A percentile compares a stretch with the other conserved stretches of the same genome.
Conservation (phyloP, 176 grass and related monocot genomes). For the Cocos nucifera region DNA sequence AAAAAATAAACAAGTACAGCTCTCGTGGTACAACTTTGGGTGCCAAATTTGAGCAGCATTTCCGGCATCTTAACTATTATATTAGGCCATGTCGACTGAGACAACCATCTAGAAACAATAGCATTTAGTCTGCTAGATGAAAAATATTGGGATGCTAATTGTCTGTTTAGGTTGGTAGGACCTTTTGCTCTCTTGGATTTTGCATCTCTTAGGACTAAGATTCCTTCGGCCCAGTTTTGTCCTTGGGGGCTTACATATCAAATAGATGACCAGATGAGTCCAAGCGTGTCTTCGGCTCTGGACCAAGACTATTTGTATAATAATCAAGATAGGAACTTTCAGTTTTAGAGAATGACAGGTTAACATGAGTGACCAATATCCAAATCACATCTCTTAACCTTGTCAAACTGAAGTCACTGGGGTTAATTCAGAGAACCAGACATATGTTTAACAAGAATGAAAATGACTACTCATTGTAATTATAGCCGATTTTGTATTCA, state of each 20-base stretch:
- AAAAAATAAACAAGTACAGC: constrained; percentile 1
- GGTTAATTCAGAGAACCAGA: too few relatives aligned
- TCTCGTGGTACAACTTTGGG: constrained; percentile 15
- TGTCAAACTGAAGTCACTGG: too few relatives aligned
- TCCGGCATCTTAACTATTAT: too few relatives aligned
- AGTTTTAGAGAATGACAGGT: too few relatives aligned
- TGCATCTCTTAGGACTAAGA: constrained; percentile 18
- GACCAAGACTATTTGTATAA: constrained; percentile 17
- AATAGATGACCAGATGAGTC: constrained; percentile 4
- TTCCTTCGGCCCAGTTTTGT: constrained; percentile 11
- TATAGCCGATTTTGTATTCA: too few relatives aligned
- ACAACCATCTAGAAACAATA: not conserved
- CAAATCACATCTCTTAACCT: too few relatives aligned
- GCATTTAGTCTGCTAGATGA: constrained; percentile 5
- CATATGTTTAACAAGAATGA: too few relatives aligned
- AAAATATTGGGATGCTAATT: constrained; percentile 4
- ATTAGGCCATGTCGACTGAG: not conserved
- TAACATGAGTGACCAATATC: too few relatives aligned
- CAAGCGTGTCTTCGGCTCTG: constrained; percentile 2
- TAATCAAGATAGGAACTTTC: too few relatives aligned
- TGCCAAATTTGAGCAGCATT: constrained; percentile 12
- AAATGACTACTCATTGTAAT: too few relatives aligned
- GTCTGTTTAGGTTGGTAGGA: constrained; percentile 10
- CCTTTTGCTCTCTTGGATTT: constrained; percentile 12
- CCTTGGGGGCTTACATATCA: constrained; percentile 2